Percentiles rank a stretch among this genome's conserved stretches.
Conservation (phyloP, 2,329 filamentous ascomycete species). For the Paecilomyces sp. region DNA sequence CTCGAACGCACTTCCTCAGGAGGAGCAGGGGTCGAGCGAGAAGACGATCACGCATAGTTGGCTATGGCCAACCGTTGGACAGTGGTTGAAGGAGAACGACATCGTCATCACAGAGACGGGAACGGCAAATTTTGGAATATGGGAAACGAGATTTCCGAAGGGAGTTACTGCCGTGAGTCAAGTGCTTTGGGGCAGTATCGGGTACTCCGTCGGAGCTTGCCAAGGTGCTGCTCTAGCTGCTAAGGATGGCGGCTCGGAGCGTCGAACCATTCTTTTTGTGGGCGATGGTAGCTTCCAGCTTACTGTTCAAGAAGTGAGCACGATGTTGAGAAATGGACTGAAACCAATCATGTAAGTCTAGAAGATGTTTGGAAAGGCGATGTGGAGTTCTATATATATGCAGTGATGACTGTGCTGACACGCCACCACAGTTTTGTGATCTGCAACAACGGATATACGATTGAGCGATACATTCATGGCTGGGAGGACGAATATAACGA, state of each 20-base stretch:
- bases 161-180: conserved; percentile 43
- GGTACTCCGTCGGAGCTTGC: conserved; percentile 53
- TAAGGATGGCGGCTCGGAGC: conserved; percentile 21
- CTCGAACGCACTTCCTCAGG: conserved; percentile 41
- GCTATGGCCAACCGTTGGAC: conserved; percentile 42
- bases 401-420: background rate
- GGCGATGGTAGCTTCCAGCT: conserved; percentile 61
- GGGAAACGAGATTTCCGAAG: conserved; percentile 44
- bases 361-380: no score
- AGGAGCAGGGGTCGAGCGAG: conserved; percentile 18
- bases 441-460: conserved; percentile 78
- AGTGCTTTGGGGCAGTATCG: conserved; percentile 54
- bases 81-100: conserved; percentile 46
- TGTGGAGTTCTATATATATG: no score
- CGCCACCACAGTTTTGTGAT: conserved; percentile 53
- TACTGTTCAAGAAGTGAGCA: conserved; percentile 59
- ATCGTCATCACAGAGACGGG: conserved; percentile 54
- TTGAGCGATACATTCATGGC: conserved; percentile 78
- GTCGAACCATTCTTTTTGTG: conserved; percentile 51
- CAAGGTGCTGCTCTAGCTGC: conserved; percentile 50
- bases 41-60: conserved; percentile 41
- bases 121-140: conserved; percentile 49
- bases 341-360: conserved; percentile 61
- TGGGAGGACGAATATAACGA: conserved; percentile 73
- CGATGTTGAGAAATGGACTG: conserved; percentile 56